A percentile compares a stretch with the other conserved stretches of the same genome.
phyloP scores from a whole-genome alignment of 306 rosid genomes.

The Citrullus mucosospermus region DNA sequence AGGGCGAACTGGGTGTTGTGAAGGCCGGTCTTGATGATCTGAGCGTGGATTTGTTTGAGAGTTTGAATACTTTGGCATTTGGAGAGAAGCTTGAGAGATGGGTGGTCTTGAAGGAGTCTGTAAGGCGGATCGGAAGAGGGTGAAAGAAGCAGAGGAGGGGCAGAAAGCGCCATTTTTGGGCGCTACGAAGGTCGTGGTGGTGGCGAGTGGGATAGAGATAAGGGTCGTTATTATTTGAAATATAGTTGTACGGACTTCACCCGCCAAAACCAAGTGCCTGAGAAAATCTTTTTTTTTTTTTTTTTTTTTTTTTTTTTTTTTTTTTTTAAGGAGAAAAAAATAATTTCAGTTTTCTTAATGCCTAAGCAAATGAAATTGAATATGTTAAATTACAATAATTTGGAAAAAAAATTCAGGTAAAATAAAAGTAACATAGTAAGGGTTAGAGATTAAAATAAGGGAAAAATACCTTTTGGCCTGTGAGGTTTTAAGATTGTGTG shows the following conservation, averaged over 20 bases:
- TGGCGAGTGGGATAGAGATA: not conserved
- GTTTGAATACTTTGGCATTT: constrained; percentile 34
- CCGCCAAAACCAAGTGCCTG: not conserved
- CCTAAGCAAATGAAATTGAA: no score
- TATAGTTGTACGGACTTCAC: not conserved
- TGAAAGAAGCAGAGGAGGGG: constrained; percentile 10
- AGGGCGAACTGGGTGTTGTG: constrained; percentile 40
- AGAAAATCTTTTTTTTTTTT: not conserved
- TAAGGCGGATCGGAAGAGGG: constrained; percentile 40
- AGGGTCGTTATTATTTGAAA: constrained; percentile 1
- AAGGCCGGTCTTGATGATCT: constrained; percentile 55
- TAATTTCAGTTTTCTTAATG: no score
- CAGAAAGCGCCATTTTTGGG: constrained; percentile 22
- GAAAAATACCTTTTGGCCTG: no score
- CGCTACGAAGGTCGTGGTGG: not conserved
- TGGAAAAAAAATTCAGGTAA: no score
- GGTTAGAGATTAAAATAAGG: no score
- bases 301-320: no score
- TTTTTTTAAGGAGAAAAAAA: no score
- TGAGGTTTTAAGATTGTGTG: no score
- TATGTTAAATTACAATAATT: no score
- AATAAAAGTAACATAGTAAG: no score
- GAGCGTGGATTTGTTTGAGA: constrained; percentile 52
- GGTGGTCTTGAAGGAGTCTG: constrained; percentile 39
- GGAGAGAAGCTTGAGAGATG: constrained; percentile 36